phyloP scores from a whole-genome alignment of 257 asterid genomes.

The Lithospermum erythrorhizon region DNA sequence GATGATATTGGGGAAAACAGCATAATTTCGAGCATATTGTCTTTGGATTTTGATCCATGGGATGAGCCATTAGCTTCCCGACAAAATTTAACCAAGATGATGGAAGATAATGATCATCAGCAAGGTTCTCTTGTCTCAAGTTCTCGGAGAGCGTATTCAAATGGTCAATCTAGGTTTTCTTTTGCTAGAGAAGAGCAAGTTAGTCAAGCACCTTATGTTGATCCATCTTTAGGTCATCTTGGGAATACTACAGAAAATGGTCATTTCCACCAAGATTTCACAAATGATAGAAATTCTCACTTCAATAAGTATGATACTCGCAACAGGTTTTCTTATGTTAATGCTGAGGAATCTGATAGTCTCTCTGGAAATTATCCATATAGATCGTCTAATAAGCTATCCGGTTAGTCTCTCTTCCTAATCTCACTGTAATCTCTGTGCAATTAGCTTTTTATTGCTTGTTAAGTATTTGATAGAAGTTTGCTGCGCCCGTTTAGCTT shows the following conservation, averaged over 20 bases:
- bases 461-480: not conserved
- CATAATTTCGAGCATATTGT: constrained; percentile 75
- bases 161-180: constrained; percentile 80
- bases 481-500: not conserved
- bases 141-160: constrained; percentile 51
- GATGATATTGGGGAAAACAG: constrained; percentile 66
- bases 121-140: constrained; percentile 43
- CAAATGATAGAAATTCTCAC: constrained; percentile 32
- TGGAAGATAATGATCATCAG: constrained; percentile 44
- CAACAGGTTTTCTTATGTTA: constrained; percentile 39
- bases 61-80: constrained; percentile 63
- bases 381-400: constrained; percentile 38
- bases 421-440: not conserved
- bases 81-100: constrained; percentile 48
- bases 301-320: constrained; percentile 33
- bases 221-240: constrained; percentile 26
- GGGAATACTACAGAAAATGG: constrained; percentile 40
- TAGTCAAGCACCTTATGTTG: constrained; percentile 27
- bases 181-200: constrained; percentile 83
- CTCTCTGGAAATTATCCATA: constrained; percentile 34
- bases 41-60: constrained; percentile 77
- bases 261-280: constrained; percentile 33
- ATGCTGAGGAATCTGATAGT: constrained; percentile 40
- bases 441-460: not conserved
- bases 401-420: constrained; percentile 39